Base-by-base conservation (phyloP, 768 basidiomycete species). In the Boletus tylopilopsis region DNA sequence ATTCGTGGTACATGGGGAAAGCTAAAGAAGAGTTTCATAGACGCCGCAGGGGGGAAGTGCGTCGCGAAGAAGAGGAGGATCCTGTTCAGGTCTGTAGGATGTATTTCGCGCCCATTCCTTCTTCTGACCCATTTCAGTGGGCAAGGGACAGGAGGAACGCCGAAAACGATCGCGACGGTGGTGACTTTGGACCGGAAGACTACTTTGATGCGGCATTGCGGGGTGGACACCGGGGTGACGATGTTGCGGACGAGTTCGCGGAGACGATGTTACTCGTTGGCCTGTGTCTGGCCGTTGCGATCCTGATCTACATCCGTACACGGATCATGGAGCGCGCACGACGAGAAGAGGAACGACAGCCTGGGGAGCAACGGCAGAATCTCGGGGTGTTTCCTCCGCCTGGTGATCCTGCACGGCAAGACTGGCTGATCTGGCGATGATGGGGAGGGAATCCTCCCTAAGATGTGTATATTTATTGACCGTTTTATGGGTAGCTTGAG, bases 1-100 rank as follows among this genome's bases (percentile, higher is more conserved):
- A 82, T 12, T 74, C 80, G 6, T 92, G 90, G 90, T 90, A 92
- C 60, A 67, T 90, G 35, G 90, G 90, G 8, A 90, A 85, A 59
- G 88, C 90, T 5, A 79, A 78, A 53, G 90, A 91, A 49, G 86
- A 92, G 46, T 88, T 87, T 62, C 79, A 78, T 54, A 74, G 74
- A 51, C 79, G 83, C 21, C 71, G 73, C 51, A 73, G 67, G 44
- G 71, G 72, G 2, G 73, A 77, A 44, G 60, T 59, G n/a, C 67
- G 50, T 50, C 63, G 47, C 34, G 70, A 71, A 34, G 80, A 78
- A 33, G 87, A 86, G 18, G 87, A 87, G 46, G 83, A 89, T 61
- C 86, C 80, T 2, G 78, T 90, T 33, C 80, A 87, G 75, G 87
- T 82, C 34, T 36, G 77, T 64, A 13, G n/a, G 9, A 35, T 18